Evolutionary conservation across 495 filamentous ascomycete species (phyloP).

Genomic region (Trichoderma orchidacearum): DNA sequence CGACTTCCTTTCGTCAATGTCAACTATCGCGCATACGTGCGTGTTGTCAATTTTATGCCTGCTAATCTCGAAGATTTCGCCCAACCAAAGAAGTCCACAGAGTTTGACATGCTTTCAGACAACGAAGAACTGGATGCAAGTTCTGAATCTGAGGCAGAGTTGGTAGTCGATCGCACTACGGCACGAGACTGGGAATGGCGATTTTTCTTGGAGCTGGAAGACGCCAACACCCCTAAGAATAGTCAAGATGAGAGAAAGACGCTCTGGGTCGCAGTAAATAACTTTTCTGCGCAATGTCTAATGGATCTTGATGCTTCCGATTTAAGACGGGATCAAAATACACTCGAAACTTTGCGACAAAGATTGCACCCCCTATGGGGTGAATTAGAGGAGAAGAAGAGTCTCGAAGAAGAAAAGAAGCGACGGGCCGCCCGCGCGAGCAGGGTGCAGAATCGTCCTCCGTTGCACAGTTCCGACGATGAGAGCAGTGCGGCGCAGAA

Average conservation of each 20-base stretch:
- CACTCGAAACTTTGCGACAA: conserved; percentile 43
- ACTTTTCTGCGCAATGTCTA: conserved; percentile 49
- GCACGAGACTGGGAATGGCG: conserved; percentile 57
- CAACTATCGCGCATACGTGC: conserved; percentile 52
- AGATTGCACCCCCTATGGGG: conserved; percentile 78
- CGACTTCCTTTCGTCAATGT: conserved; percentile 54
- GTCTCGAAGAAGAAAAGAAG: conserved; percentile 2
- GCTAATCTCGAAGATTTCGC: conserved; percentile 61
- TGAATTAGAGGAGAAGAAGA: conserved; percentile 60
- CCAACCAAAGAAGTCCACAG: conserved; percentile 24
- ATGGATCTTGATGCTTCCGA: conserved; percentile 53
- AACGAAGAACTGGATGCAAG: conserved; percentile 19
- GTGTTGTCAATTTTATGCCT: conserved; percentile 75
- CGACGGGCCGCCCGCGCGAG: neutral
- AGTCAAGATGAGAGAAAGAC: conserved; percentile 17
- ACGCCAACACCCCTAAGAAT: conserved; percentile 22
- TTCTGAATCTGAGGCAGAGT: conserved; percentile 11
- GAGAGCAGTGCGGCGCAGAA: conserved; percentile 2
- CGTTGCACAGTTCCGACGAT: conserved; percentile 12
- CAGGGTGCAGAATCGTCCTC: neutral
- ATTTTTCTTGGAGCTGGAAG: conserved; percentile 61
- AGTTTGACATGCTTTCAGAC: conserved; percentile 36
- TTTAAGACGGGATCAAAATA: conserved; percentile 35
- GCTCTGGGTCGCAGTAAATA: conserved; percentile 54
- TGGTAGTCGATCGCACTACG: conserved; percentile 2